Evolutionary conservation across 2,329 filamentous ascomycete species (phyloP), one percentile per base, ranked within the genome.

Genomic region (Thyridium curvatum): DNA sequence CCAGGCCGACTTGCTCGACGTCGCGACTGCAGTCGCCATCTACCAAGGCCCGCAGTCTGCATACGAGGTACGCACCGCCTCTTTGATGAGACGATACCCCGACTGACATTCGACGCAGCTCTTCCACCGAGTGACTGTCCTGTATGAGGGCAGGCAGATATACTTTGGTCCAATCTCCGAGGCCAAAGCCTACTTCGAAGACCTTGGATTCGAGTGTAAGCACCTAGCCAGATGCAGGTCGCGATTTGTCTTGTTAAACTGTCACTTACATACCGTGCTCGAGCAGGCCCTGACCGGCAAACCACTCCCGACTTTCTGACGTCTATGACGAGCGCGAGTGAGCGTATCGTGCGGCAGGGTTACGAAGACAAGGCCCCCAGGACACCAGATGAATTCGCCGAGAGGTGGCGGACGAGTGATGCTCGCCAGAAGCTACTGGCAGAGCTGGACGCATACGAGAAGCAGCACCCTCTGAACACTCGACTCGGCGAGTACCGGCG

Each of bases 231-330:
- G 6, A 6, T 26, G 6, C 6, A 26, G 21, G 10, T 26, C 21
- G 6, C 21, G 10, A 10, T 6, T 6, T 26, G 21, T 26, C n/a
- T 26, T 26, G 21, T 26, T 26, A 6, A 26, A 26, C 6, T 10
- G 21, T 26, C 6, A 26, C 21, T 26, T 6, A n/a, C n/a, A 26
- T 26, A 6, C 21, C 21, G 21, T 26, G 21, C 6, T 26, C 10
- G 6, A 10, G 10, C 21, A 26, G 21, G 21, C 52, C 79, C 81
- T 3, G 59, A 77, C 3, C 77, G 82, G 12, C 77, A 78, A 61
- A 86, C 82, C 0, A 82, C 77, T 0, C 79, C 82, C 15, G 83
- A 87, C 53, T 86, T 86, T 63, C 60, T 86, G 35, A 86, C 82
- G 2, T 83, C 79, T 15, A 81, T 86, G 62, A 85, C 82, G 2